Conservation (phyloP, 176 grass and related monocot species). For the Metroxylon sagu region DNA sequence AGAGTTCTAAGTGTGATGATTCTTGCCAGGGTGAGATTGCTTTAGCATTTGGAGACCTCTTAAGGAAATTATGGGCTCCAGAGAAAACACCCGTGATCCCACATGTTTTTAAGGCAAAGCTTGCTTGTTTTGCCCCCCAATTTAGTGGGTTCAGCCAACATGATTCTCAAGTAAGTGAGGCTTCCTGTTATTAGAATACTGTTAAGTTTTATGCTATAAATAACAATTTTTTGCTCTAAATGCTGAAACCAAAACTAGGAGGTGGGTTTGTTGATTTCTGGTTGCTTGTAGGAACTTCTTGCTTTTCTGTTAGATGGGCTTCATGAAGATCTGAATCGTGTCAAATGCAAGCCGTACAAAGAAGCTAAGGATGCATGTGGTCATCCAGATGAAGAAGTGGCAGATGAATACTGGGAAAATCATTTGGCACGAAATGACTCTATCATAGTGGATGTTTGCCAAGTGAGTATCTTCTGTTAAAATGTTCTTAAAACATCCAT, state of each 20-base stretch:
- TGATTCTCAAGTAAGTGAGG: constrained; percentile 76
- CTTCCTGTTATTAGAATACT: constrained; percentile 3
- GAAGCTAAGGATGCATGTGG: constrained; percentile 87
- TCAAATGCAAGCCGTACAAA: constrained; percentile 85
- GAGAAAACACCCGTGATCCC: constrained; percentile 54
- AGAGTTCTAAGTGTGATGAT: constrained; percentile 6
- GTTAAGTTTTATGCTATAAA: not conserved
- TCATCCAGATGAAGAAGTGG: constrained; percentile 74
- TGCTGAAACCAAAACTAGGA: no score
- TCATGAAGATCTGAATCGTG: constrained; percentile 93
- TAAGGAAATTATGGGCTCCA: constrained; percentile 63
- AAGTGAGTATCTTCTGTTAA: constrained; percentile 44
- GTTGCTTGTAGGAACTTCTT: constrained; percentile 63
- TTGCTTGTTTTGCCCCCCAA: constrained; percentile 86
- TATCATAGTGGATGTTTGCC: constrained; percentile 86
- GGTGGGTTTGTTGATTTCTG: not conserved
- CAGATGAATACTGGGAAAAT: constrained; percentile 93
- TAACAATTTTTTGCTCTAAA: no score
- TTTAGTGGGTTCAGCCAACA: constrained; percentile 97
- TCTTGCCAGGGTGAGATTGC: constrained; percentile 85
- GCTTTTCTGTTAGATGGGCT: constrained; percentile 98
- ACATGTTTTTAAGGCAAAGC: constrained; percentile 71
- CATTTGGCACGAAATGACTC: constrained; percentile 94
- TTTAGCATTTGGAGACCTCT: constrained; percentile 85
- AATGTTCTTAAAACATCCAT: no score